A percentile compares a stretch with the other conserved stretches of the same genome.
Conservation (phyloP, 2,329 filamentous ascomycete genomes). For the Claviceps spartinae region DNA sequence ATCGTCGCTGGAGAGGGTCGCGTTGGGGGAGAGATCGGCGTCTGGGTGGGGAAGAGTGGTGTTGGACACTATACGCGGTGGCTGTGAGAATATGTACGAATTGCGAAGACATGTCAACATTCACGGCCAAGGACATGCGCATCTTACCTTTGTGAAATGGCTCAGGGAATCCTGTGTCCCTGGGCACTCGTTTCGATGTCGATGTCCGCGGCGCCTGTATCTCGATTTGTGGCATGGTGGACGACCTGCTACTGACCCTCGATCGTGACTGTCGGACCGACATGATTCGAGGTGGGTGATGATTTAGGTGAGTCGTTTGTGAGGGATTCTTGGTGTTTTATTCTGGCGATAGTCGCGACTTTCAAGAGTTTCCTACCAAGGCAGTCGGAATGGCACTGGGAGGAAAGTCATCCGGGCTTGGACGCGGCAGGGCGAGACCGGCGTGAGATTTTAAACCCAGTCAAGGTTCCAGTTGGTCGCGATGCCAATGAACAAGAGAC, state of each 20-base stretch:
- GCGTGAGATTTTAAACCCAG: background rate
- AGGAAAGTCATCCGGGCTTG: too few species aligned
- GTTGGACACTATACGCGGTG: conserved; percentile 29
- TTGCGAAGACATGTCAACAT: background rate
- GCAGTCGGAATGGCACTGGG: background rate
- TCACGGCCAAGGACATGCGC: too few species aligned
- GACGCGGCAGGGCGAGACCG: background rate
- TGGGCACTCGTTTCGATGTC: conserved; percentile 14
- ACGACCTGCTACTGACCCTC: conserved; percentile 2
- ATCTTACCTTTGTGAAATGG: conserved; percentile 32
- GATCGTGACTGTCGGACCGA: background rate
- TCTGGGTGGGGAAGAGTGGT: conserved; percentile 50
- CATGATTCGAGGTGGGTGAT: conserved; percentile 1
- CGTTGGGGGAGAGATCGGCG: conserved; percentile 42
- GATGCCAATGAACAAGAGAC: background rate
- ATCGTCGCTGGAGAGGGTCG: conserved; percentile 42
- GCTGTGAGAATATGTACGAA: background rate
- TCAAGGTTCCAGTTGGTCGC: background rate
- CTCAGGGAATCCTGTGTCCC: conserved; percentile 40
- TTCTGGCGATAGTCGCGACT: background rate
- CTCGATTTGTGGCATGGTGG: conserved; percentile 12
- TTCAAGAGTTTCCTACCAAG: background rate
- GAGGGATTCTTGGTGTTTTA: background rate
- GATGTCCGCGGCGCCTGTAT: conserved; percentile 14
- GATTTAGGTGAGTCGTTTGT: background rate